These are phyloP conservation scores for Suillus alpinus DNA, from an alignment of 768 basidiomycete genomes.

Conservation along the genomic window DNA sequence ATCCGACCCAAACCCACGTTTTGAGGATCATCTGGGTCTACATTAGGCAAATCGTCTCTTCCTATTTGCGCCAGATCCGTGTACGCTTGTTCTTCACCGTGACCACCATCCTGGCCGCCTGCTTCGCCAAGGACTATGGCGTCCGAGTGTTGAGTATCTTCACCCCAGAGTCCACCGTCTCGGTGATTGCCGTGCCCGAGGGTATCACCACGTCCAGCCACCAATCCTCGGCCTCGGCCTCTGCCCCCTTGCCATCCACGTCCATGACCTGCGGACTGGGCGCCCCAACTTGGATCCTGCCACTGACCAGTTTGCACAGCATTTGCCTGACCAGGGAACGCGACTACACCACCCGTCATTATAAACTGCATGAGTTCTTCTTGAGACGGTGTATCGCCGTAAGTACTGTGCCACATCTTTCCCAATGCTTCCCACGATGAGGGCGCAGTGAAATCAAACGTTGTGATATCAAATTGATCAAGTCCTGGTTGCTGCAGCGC, in stretches of 20 bases:
- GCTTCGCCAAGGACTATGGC: constrained; percentile 59
- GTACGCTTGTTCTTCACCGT: constrained; percentile 2
- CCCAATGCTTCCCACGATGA: constrained; percentile 80
- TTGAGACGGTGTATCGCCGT: constrained; percentile 67
- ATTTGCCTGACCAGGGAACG: constrained; percentile 17
- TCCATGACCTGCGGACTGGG: constrained; percentile 33
- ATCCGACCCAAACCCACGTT: constrained; percentile 45
- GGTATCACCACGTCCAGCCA: constrained; percentile 26
- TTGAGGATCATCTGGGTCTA: not conserved
- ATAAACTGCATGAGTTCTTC: constrained; percentile 78
- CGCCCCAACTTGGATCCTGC: constrained; percentile 20
- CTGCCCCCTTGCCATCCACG: constrained; percentile 40
- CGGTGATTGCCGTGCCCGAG: constrained; percentile 46
- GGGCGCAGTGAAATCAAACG: constrained; percentile 73
- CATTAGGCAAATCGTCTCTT: not conserved
- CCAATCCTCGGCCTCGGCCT: constrained; percentile 34
- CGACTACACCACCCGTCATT: constrained; percentile 37
- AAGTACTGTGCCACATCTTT: constrained; percentile 70
- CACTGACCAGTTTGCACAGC: constrained; percentile 22
- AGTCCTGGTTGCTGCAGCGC: constrained; percentile 46
- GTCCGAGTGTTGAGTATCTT: constrained; percentile 42
- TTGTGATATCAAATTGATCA: constrained; percentile 64
- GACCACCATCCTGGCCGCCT: constrained; percentile 19
- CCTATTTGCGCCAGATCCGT: constrained; percentile 1
- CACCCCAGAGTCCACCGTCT: constrained; percentile 36